Evolutionary conservation across 176 grass and related monocot species (phyloP), one percentile per base, ranked within the genome.

Genomic region (Pharus latifolius): DNA sequence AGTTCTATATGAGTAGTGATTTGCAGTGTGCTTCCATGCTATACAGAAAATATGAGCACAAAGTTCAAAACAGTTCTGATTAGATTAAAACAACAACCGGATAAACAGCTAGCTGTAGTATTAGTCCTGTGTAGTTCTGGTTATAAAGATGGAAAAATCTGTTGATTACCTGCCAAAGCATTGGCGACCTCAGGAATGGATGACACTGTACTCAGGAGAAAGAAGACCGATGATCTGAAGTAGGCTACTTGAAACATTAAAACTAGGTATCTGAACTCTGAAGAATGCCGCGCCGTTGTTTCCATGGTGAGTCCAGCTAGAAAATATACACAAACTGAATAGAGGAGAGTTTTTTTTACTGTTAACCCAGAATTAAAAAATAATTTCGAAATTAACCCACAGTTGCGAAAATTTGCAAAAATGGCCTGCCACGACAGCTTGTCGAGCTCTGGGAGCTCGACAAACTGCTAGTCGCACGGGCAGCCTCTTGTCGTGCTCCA

Each of bases 121-220:
- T 16, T 4, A 37, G 9, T n/a, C 49, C 49, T 9, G 19, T 12
- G 5, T 22, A 46, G 26, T 72, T 57, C 11, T 11, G 13, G 37
- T 49, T 49, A 25, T 22, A 63, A 29, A 42, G 22, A 41, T 29
- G 27, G 32, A 17, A 10, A 42, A 27, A 24, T 6, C 35, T 38
- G 40, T 15, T 29, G 37, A 33, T 56, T 65, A 78, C 74, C 74
- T 78, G 74, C 74, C 38, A 67, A 47, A 24, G 62, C 74, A 56
- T 78, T 78, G 67, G 62, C 74, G 30, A 56, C 62, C 67, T 78
- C 74, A 67, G 74, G 74, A 67, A 67, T 78, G 48, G 62, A 56
- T 67, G 74, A 43, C 19, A 78, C 74, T 67, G 62, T 49, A 57
- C 74, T 67, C 13, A 78, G 50, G 53, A 78, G 57, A 25, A 78